phyloP scores from a whole-genome alignment of 2,329 filamentous ascomycete species.

The Cercospora nicotianae region DNA sequence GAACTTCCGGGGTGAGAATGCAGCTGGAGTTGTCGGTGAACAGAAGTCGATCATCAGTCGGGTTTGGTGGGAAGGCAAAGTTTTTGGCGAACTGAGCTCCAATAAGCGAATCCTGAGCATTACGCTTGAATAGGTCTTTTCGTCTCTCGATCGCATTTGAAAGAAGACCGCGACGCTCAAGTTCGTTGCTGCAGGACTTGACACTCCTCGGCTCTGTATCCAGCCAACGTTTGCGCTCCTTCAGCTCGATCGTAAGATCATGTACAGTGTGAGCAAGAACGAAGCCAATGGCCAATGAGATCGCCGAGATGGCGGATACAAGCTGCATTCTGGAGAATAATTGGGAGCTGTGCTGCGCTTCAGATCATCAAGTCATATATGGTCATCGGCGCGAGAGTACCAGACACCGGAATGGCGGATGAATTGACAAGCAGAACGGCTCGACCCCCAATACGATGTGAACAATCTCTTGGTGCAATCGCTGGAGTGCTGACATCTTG shows the following conservation, averaged over 20 bases:
- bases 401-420: neutral
- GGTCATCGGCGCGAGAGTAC: neutral
- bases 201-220: neutral
- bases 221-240: neutral
- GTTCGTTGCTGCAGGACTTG: neutral
- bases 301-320: neutral
- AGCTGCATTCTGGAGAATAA: neutral
- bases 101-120: neutral
- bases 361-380: neutral
- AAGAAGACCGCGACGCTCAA: neutral
- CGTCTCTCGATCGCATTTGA: neutral
- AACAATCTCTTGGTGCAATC: neutral
- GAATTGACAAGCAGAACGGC: too few species aligned
- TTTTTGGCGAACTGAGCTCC: neutral
- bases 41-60: neutral
- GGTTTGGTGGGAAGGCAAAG: neutral
- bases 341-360: neutral
- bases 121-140: neutral
- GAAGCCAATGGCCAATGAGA: too few species aligned
- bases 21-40: constrained; percentile 13
- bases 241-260: neutral
- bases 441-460: neutral
- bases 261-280: neutral
- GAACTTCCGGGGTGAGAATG: constrained; percentile 15
- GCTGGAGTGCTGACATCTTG: neutral